Conservation (phyloP, 2,329 filamentous ascomycete genomes). For the Cadophora sp. region DNA sequence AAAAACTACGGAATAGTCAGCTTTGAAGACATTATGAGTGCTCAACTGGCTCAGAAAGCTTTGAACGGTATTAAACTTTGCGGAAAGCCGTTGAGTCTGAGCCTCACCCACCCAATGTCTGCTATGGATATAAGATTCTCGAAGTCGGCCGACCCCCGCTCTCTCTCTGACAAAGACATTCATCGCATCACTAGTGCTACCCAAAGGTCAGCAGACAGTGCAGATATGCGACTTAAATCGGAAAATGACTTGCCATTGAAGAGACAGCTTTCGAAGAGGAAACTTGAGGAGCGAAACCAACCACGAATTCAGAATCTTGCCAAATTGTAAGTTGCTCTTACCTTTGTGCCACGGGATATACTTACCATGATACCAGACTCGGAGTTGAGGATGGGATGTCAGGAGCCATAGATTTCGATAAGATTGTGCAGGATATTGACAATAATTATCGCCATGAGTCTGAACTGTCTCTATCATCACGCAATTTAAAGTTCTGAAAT, state of each 20-base stretch:
- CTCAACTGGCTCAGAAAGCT: neutral
- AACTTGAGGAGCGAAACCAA: neutral
- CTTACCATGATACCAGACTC: neutral
- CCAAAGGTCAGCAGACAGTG: neutral
- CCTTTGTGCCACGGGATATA: neutral
- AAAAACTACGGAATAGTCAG: neutral
- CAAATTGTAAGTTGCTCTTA: neutral
- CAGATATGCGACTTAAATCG: neutral
- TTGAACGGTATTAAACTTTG: neutral
- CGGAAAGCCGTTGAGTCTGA: neutral
- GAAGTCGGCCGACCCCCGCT: neutral
- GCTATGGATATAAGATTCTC: neutral
- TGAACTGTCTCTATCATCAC: too few relatives aligned
- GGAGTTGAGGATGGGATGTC: neutral
- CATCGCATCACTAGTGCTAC: neutral
- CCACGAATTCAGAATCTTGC: neutral
- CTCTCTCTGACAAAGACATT: neutral
- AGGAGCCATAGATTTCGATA: neutral
- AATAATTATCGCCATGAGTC: neutral
- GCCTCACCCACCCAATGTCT: neutral
- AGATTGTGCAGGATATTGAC: neutral
- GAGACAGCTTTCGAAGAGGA: neutral
- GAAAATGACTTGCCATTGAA: neutral
- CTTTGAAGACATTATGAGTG: neutral
- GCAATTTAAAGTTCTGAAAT: too few relatives aligned